Conservation (phyloP, 164 flowering plant species). For the Buxus sempervirens region DNA sequence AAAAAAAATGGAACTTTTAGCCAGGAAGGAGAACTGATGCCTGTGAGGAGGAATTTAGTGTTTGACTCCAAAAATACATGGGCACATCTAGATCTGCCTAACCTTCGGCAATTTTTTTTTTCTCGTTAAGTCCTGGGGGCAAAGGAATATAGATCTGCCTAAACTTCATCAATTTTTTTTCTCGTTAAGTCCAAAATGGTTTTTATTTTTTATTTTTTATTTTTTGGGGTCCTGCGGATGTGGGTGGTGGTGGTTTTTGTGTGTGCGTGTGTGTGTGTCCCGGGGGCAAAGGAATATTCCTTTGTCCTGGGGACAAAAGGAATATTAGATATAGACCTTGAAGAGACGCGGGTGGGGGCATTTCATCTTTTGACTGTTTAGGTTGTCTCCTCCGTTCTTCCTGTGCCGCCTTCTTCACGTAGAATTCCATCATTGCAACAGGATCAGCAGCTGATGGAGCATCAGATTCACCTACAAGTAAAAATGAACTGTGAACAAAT, state of each 20-base stretch:
- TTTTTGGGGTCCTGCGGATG: no score
- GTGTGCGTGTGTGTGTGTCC: no score
- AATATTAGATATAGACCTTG: slow-evolving; percentile 45
- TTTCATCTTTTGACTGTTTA: slow-evolving; percentile 86
- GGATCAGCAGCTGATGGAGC: slow-evolving; percentile 62
- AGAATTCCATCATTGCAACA: slow-evolving; percentile 95
- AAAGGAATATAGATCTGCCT: no score
- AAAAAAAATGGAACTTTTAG: neutral
- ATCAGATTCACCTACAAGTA: slow-evolving; percentile 45
- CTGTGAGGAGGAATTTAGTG: neutral
- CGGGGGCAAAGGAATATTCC: no score
- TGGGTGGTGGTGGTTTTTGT: no score
- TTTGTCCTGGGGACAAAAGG: no score
- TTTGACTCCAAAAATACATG: neutral
- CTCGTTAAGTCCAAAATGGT: no score
- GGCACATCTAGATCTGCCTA: neutral
- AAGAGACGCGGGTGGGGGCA: slow-evolving; percentile 98
- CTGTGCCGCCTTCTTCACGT: slow-evolving; percentile 92
- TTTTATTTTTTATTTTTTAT: no score
- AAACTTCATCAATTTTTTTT: no score
- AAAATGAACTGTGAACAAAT: neutral
- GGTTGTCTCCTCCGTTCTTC: slow-evolving; percentile 79
- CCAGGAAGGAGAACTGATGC: neutral
- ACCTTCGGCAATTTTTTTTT: neutral
- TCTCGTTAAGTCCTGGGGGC: no score